Evolutionary conservation across 345 rosid species (phyloP).

Genomic region (Mallotus nudiflorus): DNA sequence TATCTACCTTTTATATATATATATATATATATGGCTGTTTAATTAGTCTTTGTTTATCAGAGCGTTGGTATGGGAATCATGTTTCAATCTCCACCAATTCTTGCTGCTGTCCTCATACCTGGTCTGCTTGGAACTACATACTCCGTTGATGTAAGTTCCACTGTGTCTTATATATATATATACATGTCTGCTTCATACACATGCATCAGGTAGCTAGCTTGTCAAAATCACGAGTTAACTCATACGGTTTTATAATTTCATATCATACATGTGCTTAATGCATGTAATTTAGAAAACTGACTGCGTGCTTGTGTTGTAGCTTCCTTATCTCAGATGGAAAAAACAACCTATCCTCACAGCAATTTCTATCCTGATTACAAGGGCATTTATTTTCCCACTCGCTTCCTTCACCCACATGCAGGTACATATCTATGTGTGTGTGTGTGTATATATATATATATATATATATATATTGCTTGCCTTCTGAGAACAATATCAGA

Average conservation of each 20-base stretch:
- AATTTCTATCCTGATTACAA: constrained; percentile 29
- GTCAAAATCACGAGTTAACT: no score
- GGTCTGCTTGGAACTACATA: constrained; percentile 35
- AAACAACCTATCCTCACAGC: constrained; percentile 37
- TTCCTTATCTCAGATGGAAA: constrained; percentile 46
- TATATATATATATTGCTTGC: no score
- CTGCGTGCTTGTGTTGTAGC: constrained; percentile 13
- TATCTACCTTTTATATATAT: no score
- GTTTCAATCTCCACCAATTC: constrained; percentile 40
- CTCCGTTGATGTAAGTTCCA: constrained; percentile 37
- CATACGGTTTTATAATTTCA: no score
- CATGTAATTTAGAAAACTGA: no score
- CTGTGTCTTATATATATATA: background rate
- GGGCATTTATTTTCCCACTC: no score
- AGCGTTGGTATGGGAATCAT: constrained; percentile 34
- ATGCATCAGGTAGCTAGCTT: no score
- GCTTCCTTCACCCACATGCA: constrained; percentile 36
- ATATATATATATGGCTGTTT: no score
- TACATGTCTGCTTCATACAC: background rate
- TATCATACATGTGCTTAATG: no score
- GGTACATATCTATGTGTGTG: constrained; percentile 23
- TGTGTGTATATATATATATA: background rate
- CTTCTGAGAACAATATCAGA: no score
- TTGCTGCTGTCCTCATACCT: no score
- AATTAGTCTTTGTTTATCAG: constrained; percentile 10